phyloP scores from a whole-genome alignment of 116 monocot species.

The Posidonia oceanica region DNA sequence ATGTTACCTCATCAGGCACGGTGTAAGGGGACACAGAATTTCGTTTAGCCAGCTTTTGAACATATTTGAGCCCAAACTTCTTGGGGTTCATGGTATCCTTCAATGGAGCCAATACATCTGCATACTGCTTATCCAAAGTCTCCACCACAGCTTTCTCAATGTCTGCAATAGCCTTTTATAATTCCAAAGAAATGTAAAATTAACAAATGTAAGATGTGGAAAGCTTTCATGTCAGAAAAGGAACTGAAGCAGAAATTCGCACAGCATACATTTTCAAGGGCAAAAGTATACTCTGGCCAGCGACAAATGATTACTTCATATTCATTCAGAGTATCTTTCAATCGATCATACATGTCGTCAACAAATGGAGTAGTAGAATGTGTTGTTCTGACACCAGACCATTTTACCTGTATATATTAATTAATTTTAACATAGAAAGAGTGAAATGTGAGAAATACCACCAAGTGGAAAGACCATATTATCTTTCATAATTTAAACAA shows the following conservation, averaged over 20 bases:
- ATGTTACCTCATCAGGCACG: conserved; percentile 58
- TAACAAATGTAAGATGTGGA: not conserved
- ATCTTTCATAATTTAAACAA: too few relatives aligned
- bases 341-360: conserved; percentile 81
- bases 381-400: conserved; percentile 79
- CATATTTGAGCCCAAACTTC: conserved; percentile 71
- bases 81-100: conserved; percentile 68
- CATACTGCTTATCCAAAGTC: conserved; percentile 70
- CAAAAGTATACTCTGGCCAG: conserved; percentile 86
- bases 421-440: not conserved
- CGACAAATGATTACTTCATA: conserved; percentile 88
- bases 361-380: conserved; percentile 93
- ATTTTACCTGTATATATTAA: conserved; percentile 64
- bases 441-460: not conserved
- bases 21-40: conserved; percentile 41
- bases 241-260: not conserved
- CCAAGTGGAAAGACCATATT: too few relatives aligned
- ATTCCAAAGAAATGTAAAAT: conserved; percentile 1
- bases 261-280: conserved; percentile 68
- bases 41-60: conserved; percentile 70
- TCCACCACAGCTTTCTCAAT: conserved; percentile 73
- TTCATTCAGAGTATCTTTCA: conserved; percentile 75
- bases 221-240: not conserved
- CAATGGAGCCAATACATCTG: conserved; percentile 60
- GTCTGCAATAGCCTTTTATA: conserved; percentile 71